Evolutionary conservation across 495 filamentous ascomycete species (phyloP).

Genomic region (Friedmanniomyces endolithicus): DNA sequence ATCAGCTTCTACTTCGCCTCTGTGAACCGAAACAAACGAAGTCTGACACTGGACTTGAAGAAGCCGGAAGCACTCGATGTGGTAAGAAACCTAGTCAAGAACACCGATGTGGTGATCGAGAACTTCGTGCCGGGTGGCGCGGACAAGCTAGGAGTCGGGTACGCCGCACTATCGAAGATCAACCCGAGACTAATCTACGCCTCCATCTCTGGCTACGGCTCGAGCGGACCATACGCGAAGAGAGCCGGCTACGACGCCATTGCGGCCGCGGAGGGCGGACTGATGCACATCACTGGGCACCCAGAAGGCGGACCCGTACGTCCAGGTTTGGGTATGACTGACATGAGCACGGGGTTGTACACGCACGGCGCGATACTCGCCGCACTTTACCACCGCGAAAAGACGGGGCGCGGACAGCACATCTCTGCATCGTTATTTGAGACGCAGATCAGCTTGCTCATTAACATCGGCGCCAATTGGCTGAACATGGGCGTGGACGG

Average conservation of each 20-base stretch:
- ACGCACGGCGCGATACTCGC: constrained; percentile 26
- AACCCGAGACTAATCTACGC: constrained; percentile 29
- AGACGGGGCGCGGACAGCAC: constrained; percentile 26
- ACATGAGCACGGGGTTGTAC: constrained; percentile 30
- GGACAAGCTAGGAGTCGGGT: constrained; percentile 24
- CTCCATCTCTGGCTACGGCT: constrained; percentile 27
- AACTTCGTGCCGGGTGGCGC: constrained; percentile 29
- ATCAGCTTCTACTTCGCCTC: constrained; percentile 23
- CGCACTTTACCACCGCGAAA: constrained; percentile 22
- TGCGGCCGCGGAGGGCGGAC: constrained; percentile 25
- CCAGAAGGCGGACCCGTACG: constrained; percentile 25
- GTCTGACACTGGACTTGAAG: constrained; percentile 22
- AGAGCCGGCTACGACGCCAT: constrained; percentile 27
- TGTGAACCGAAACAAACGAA: constrained; percentile 22
- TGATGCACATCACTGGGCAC: constrained; percentile 31
- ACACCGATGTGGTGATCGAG: constrained; percentile 28
- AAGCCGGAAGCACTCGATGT: constrained; percentile 12
- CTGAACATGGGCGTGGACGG: constrained; percentile 27
- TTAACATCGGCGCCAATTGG: constrained; percentile 27
- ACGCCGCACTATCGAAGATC: constrained; percentile 15
- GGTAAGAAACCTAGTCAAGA: constrained; percentile 19
- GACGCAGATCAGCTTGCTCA: constrained; percentile 25
- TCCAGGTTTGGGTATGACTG: constrained; percentile 28
- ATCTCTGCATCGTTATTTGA: constrained; percentile 27
- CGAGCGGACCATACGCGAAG: constrained; percentile 24